A percentile compares a stretch with the other conserved stretches of the same genome.
These are phyloP conservation scores for Schizosaccharomyces octosporus DNA, from an alignment of 805 yeast genomes.

Conservation along the genomic window DNA sequence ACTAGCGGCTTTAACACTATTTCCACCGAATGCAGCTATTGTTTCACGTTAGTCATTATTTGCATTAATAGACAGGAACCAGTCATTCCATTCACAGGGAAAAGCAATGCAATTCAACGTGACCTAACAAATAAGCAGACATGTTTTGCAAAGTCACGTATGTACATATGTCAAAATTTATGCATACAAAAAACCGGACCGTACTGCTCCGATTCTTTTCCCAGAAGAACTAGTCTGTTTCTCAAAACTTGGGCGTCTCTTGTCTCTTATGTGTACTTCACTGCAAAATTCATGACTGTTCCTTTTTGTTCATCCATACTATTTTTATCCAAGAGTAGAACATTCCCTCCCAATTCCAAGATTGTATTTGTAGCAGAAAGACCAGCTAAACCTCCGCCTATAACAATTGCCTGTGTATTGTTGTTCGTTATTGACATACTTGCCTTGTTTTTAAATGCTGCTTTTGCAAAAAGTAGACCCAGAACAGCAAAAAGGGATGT, in stretches of 20 bases:
- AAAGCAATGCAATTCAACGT: neutral
- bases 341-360: constrained; percentile 27
- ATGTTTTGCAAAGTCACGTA: no score
- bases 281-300: neutral
- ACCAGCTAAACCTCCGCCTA: constrained; percentile 46
- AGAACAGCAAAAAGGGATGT: neutral
- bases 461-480: no score
- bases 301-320: constrained; percentile 3
- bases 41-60: no score
- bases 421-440: neutral
- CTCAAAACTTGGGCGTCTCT: neutral
- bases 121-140: no score
- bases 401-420: constrained; percentile 20
- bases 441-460: no score
- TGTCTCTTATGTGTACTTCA: no score
- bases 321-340: constrained; percentile 32
- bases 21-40: constrained; percentile 27
- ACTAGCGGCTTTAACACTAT: constrained; percentile 41
- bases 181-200: no score
- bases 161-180: no score
- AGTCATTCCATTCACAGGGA: neutral
- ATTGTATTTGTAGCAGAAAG: constrained; percentile 36
- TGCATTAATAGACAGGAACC: neutral
- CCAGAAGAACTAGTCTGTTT: neutral
- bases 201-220: neutral